Conservation (phyloP, 192 early-diverging fungal genomes). For the Powellomyces hirtus region DNA sequence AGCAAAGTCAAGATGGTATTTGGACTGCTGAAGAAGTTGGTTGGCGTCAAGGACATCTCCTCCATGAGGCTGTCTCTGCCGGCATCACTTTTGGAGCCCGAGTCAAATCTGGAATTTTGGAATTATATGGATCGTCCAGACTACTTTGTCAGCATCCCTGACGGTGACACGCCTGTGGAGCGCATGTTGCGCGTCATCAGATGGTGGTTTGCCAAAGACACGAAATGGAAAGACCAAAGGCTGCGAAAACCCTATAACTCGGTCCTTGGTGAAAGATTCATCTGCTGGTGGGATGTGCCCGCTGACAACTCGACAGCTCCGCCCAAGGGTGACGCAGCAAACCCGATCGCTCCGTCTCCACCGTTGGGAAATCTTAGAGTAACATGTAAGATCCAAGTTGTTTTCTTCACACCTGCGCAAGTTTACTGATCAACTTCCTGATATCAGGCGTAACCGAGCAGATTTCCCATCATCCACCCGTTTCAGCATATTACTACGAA, state of each 20-base stretch:
- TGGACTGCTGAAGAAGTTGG: conserved; percentile 59
- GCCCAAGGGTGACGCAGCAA: background rate
- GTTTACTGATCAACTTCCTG: too few species aligned
- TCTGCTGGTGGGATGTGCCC: conserved; percentile 71
- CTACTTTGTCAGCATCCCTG: conserved; percentile 63
- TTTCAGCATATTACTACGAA: conserved; percentile 69
- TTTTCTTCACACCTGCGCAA: too few species aligned
- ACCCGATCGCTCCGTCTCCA: background rate
- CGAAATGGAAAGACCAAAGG: conserved; percentile 58
- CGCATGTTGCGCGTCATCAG: conserved; percentile 68
- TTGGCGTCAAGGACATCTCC: conserved; percentile 68
- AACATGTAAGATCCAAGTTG: background rate
- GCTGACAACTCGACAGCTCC: background rate
- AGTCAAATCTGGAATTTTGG: conserved; percentile 70
- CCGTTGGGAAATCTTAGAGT: conserved; percentile 4
- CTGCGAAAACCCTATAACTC: conserved; percentile 97
- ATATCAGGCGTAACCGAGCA: conserved; percentile 86
- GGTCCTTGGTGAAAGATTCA: conserved; percentile 88
- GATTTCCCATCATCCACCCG: conserved; percentile 91
- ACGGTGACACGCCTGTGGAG: conserved; percentile 60
- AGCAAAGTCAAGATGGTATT: conserved; percentile 55
- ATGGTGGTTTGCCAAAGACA: conserved; percentile 72
- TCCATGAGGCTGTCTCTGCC: conserved; percentile 67
- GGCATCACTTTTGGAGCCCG: conserved; percentile 66
- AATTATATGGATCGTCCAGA: conserved; percentile 73